Base-by-base conservation (phyloP, 2,329 filamentous ascomycete genomes). In the Cercospora sp. region DNA sequence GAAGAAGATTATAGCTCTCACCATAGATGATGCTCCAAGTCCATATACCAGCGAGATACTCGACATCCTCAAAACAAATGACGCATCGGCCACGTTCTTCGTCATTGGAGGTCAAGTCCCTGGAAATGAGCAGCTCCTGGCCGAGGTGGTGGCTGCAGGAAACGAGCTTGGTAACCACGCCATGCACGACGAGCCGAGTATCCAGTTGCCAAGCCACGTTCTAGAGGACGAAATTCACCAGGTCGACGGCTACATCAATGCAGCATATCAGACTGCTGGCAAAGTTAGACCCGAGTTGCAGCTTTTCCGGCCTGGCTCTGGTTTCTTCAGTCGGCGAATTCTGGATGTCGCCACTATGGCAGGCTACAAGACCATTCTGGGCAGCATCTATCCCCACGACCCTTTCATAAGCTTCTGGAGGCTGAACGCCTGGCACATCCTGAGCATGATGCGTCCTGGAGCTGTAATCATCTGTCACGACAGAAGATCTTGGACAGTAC, bases 401-500 rank as follows among this genome's bases (percentile, higher is more conserved):
- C 89, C 93, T n/a, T 93, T 96, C 83, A 90, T 97, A 67, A 83
- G 83, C 9, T 89, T 86, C 75, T 85, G 87, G 72, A 81, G 83
- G 71, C 73, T 93, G 63, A 97, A 97, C 79, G 90, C 91, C 7
- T 84, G 83, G 72, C 93, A 97, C 81, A 87, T 97, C 3, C 79
- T 97, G 73, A 93, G 91, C 80, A 93, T 93, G 90, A 83, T 90
- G 40, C 83, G 87, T 58, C 89, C 91, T 0, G 93, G 93, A 0
- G 89, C 87, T 30, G 90, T 97, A 66, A 89, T 97, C 69, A 90
- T 97, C 62, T 94, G 92, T 76, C 93, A 97, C 81, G 93, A 97
- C 81, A 80, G 93, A 72, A 84, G 93, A 75, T 82, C 84, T n/a
- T 97, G 93, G 91, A 96, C 92, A 28, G 84, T 86, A 59, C 90